Conservation (phyloP, 1,284 basidiomycete genomes). For the Sporisorium iseilematis-ciliati region DNA sequence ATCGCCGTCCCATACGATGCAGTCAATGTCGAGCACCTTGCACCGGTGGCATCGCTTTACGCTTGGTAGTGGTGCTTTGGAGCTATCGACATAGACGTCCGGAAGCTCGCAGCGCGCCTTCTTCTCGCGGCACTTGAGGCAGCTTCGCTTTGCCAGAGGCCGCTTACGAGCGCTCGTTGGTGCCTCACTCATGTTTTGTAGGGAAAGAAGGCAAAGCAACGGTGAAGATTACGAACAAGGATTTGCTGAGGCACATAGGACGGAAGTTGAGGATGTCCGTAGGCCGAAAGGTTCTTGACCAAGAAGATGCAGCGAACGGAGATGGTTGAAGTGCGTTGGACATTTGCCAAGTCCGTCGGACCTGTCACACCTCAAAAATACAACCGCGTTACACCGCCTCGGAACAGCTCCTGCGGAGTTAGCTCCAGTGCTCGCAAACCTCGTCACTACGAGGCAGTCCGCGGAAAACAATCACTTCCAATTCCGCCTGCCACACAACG, state of each 20-base stretch:
- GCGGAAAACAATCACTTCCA: no score
- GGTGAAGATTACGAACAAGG: no score
- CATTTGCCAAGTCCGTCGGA: slow-evolving; percentile 19
- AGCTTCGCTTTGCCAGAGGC: slow-evolving; percentile 43
- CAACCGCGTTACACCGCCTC: not conserved
- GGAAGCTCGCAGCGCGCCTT: slow-evolving; percentile 55
- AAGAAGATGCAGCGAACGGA: not conserved
- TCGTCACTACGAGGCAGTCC: no score
- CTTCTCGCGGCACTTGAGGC: slow-evolving; percentile 50
- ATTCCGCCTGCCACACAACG: no score
- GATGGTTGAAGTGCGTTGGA: not conserved
- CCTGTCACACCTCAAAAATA: slow-evolving; percentile 17
- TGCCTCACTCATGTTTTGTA: not conserved
- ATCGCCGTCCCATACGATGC: slow-evolving; percentile 55
- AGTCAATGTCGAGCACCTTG: slow-evolving; percentile 35
- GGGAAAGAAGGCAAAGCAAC: not conserved
- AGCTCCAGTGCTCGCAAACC: not conserved
- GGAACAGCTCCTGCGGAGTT: slow-evolving; percentile 16
- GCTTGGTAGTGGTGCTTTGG: slow-evolving; percentile 23
- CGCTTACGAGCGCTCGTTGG: slow-evolving; percentile 20
- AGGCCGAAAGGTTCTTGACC: not conserved
- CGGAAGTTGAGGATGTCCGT: not conserved
- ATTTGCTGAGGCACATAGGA: not conserved
- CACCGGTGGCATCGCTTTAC: slow-evolving; percentile 49
- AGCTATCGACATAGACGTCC: slow-evolving; percentile 46